Evolutionary conservation across 768 basidiomycete species (phyloP).

Genomic region (Suillus brevipes): DNA sequence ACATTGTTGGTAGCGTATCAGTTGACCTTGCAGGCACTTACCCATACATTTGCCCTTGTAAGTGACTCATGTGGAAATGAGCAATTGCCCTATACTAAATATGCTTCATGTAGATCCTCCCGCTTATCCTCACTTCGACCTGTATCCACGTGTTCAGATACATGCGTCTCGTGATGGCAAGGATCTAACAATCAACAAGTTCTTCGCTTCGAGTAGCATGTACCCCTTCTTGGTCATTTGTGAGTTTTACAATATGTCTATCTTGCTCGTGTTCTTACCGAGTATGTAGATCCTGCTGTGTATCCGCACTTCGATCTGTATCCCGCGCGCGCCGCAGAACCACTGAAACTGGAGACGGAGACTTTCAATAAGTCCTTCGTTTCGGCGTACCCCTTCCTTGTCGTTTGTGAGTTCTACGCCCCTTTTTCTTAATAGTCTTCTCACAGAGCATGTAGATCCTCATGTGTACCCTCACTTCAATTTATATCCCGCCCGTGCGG

Average conservation of each 20-base stretch:
- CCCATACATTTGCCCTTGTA: slow-evolving; percentile 9
- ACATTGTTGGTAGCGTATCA: neutral
- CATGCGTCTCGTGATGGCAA: neutral
- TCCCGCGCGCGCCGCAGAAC: slow-evolving; percentile 16
- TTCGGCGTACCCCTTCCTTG: slow-evolving; percentile 16
- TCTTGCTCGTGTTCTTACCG: neutral
- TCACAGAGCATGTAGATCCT: slow-evolving; percentile 35
- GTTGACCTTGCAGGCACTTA: slow-evolving; percentile 6
- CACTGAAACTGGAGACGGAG: neutral
- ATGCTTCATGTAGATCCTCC: slow-evolving; percentile 15
- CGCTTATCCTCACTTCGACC: slow-evolving; percentile 33
- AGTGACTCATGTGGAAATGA: slow-evolving; percentile 1
- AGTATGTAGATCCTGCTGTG: slow-evolving; percentile 12
- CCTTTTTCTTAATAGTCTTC: neutral
- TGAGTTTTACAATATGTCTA: slow-evolving; percentile 2
- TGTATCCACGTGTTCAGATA: slow-evolving; percentile 27
- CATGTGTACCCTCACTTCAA: slow-evolving; percentile 35
- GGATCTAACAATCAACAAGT: neutral
- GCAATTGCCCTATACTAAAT: neutral
- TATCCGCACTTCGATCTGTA: slow-evolving; percentile 38
- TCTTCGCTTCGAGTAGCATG: neutral
- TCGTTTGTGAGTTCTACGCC: slow-evolving; percentile 13
- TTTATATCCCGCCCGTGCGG: slow-evolving; percentile 24
- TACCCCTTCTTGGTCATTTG: slow-evolving; percentile 20
- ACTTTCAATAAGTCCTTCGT: neutral